Base-by-base conservation (phyloP, 805 yeast genomes). In the Cephaloascus albidus region DNA sequence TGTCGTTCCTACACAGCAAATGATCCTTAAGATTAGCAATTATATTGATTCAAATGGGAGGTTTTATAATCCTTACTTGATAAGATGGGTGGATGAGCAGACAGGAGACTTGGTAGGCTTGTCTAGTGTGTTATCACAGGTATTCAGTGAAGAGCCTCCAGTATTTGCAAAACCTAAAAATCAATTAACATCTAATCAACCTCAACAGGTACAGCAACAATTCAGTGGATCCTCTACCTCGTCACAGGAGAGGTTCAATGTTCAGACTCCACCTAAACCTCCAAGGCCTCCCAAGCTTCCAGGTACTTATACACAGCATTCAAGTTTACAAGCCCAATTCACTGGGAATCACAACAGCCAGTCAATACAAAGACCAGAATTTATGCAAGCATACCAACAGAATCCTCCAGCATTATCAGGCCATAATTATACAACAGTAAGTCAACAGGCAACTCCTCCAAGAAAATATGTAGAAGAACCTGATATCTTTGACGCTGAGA, bases 41-140 rank as follows among this genome's bases (percentile, higher is more conserved):
- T 66, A 73, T 47, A 74, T 85, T 3, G 95, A 85, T 55, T 58
- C 74, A 12, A 83, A 70, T 55, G 96, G 96, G 1, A 59, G 63
- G 36, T 70, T 86, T 39, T 83, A 79, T 52, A 81, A 82, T 48
- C 90, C 93, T 0, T 71, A 68, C 40, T 55, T 84, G 34, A 57
- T 79, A n/a, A 62, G 59, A 20, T 85, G 94, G 95, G 50, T 40
- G 34, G 44, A 43, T 39, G 38, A 10, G 17, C 20, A 39, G 19
- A 19, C 40, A 18, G 37, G 44, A 20, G 17, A 59, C 38, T 44
- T 74, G 16, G 26, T 56, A 2, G 59, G 48, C 17, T 45, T 71
- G 18, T 47, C 65, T 30, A 46, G 49, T 3, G 48, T 61, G 14
- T 46, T 70, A 38, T 43, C 55, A 4, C 54, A 49, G 4, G 52